Conservation (phyloP, 441 rosid genomes). For the Croton laevigatus region DNA sequence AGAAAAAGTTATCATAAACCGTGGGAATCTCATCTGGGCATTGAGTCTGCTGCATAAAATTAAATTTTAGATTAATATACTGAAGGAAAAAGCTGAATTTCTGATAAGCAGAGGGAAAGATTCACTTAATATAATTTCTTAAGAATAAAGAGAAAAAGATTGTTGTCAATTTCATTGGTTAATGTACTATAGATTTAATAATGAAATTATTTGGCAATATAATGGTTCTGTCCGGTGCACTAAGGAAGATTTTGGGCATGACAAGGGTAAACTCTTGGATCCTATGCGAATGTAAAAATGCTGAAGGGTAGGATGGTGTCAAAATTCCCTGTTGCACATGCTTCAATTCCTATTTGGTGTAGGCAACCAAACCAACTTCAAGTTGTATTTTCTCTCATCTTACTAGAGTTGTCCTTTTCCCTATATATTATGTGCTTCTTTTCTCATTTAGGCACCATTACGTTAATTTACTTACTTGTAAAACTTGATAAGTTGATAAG, state of each 20-base stretch:
- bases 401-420: not conserved
- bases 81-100: not conserved
- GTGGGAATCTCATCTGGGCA: not conserved
- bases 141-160: not conserved
- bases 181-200: too few species aligned
- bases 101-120: conserved; percentile 2
- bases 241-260: not conserved
- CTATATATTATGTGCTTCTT: not conserved
- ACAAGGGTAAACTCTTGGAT: not conserved
- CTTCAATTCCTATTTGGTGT: conserved; percentile 4
- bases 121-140: not conserved
- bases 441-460: not conserved
- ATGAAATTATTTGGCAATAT: not conserved
- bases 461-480: too few species aligned
- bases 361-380: not conserved
- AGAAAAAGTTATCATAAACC: not conserved
- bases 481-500: too few species aligned
- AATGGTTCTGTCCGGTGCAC: not conserved
- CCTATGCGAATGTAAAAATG: not conserved
- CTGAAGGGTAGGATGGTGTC: conserved; percentile 1
- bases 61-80: not conserved
- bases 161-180: not conserved
- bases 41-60: not conserved
- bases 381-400: not conserved
- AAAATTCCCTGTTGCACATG: not conserved